phyloP scores from a whole-genome alignment of 352 stramenopile species.

The Globisporangium emineosum region DNA sequence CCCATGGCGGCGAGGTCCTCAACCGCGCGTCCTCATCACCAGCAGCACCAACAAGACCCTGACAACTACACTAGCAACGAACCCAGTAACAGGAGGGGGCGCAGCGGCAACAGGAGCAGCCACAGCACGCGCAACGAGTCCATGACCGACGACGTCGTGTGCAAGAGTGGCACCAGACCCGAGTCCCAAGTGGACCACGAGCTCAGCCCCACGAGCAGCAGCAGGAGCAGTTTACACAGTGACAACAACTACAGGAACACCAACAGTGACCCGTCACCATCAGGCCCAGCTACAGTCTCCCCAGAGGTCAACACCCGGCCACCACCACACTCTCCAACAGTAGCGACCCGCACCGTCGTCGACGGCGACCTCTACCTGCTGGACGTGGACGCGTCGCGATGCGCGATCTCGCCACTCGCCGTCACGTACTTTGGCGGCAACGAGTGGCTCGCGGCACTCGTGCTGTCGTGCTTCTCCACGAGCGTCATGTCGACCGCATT shows the following conservation, averaged over 20 bases:
- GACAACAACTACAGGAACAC: constrained; percentile 10
- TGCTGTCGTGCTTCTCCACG: constrained; percentile 32
- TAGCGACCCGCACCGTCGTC: constrained; percentile 9
- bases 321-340: neutral
- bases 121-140: constrained; percentile 34
- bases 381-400: constrained; percentile 24
- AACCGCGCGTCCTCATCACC: neutral
- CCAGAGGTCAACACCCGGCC: neutral
- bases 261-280: constrained; percentile 13
- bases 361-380: constrained; percentile 16
- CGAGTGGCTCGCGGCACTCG: constrained; percentile 48
- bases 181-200: constrained; percentile 10
- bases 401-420: constrained; percentile 35
- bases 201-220: constrained; percentile 26
- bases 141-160: constrained; percentile 15
- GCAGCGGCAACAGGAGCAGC: constrained; percentile 9
- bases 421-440: constrained; percentile 36
- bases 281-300: constrained; percentile 11
- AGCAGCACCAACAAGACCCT: neutral
- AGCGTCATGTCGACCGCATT: constrained; percentile 29
- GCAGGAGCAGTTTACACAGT: neutral
- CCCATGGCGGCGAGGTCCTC: neutral
- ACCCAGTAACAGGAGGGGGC: neutral
- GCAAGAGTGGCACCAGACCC: neutral
- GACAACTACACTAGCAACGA: neutral